Conservation (phyloP, 768 basidiomycete species). For the Crucibulum laeve region DNA sequence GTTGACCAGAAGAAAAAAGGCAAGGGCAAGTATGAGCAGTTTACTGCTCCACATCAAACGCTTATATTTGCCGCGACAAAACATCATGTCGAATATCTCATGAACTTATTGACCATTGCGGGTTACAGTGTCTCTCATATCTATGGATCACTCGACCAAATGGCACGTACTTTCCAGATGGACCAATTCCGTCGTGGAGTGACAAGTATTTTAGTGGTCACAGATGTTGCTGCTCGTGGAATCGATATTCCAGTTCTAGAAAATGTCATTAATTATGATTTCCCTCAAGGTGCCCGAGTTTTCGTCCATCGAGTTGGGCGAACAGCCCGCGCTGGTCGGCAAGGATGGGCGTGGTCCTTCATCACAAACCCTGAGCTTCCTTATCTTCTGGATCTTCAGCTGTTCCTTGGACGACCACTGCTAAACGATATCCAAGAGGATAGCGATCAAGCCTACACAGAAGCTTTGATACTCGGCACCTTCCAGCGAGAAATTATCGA, state of each 20-base stretch:
- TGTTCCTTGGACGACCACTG: slow-evolving; percentile 83
- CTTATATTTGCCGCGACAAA: slow-evolving; percentile 96
- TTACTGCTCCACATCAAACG: slow-evolving; percentile 80
- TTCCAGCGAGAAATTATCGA: slow-evolving; percentile 80
- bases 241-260: slow-evolving; percentile 96
- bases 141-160: slow-evolving; percentile 93
- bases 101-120: slow-evolving; percentile 67
- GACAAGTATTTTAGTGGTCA: slow-evolving; percentile 88
- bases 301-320: slow-evolving; percentile 97
- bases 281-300: slow-evolving; percentile 88
- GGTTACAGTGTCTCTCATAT: slow-evolving; percentile 92
- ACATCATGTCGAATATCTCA: slow-evolving; percentile 96
- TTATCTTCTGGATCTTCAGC: slow-evolving; percentile 86
- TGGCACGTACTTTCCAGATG: slow-evolving; percentile 87
- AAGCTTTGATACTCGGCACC: slow-evolving; percentile 74
- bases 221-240: slow-evolving; percentile 96
- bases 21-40: slow-evolving; percentile 49
- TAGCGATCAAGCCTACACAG: slow-evolving; percentile 62
- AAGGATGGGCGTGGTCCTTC: slow-evolving; percentile 97
- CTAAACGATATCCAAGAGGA: slow-evolving; percentile 42
- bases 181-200: slow-evolving; percentile 78
- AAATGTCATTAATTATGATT: slow-evolving; percentile 97
- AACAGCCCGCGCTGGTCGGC: slow-evolving; percentile 91
- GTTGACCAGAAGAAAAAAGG: slow-evolving; percentile 37
- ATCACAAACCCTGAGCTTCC: slow-evolving; percentile 83